Evolutionary conservation across 352 stramenopile genomes (phyloP), one percentile per base, ranked within the genome.

Genomic region (Globisporangium rhizosaccharum): DNA sequence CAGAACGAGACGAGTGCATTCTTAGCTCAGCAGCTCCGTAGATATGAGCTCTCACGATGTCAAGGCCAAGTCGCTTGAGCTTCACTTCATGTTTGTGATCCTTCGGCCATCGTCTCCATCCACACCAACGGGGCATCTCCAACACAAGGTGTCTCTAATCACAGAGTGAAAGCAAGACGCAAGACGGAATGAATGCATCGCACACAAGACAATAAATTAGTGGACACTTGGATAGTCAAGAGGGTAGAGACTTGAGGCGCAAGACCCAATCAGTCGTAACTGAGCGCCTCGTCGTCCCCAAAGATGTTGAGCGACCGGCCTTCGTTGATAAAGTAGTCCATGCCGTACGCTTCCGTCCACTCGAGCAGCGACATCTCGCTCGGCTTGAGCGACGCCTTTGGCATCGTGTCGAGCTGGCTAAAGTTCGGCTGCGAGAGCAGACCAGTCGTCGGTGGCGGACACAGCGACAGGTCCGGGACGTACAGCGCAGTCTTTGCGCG

Each of bases 251-350:
- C n/a, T n/a, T n/a, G n/a, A 30, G 28, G 28, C 28, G 28, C 28
- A 30, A 2, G 5, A 30, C 28, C 5, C 20, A 12, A n/a, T 66
- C 70, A 87, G 17, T 90, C 74, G 44, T 88, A 90, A 47, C 63
- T 66, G 17, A 70, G 53, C 42, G 61, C 47, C 14, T 76, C 66
- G 23, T 85, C 79, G 41, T 88, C 82, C 1, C 65, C 61, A 33
- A 90, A 92, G 30, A 92, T 66, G 28, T 79, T 80, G 25, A 87
- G 62, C 1, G 67, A 63, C 1, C 79, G 72, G 0, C 70, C 68
- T 49, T 92, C 79, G 67, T 85, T 88, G 18, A 87, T 66, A n/a
- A 90, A 72, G 56, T 79, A 90, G 63, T 90, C 82, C 73, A 92
- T 90, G 53, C 79, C 79, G 53, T 87, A 88, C 3, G 75, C 73